Base-by-base conservation (phyloP, 2,329 filamentous ascomycete species). In the Ophiocordyceps robertsii region DNA sequence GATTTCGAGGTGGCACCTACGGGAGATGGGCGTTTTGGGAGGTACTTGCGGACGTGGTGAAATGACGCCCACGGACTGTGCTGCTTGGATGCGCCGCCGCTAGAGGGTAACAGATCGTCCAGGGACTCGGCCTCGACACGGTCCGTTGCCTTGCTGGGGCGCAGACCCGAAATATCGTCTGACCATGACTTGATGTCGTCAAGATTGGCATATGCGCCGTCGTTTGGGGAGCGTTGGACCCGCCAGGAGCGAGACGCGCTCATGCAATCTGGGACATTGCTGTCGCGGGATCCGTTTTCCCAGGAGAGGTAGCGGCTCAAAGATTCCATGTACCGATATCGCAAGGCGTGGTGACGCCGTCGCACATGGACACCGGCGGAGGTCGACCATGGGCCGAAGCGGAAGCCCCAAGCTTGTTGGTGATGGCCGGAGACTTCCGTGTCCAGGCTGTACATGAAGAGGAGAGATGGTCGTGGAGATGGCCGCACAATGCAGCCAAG, bases 311-410 rank as follows among this genome's bases (percentile, higher is more conserved):
- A 66, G 16, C 66, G 63, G 46, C 63, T 63, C 17, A 73, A 44
- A 3, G 63, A 56, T 42, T 73, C 66, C 44, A 62, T 55, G 49
- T 68, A 68, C 44, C 65, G 70, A 49, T 70, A 64, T 37, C 65
- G 68, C 11, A 66, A 33, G 4, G 53, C 46, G 42, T 65, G 63
- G 46, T 66, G 60, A 12, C 66, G 70, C 37, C 64, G 67, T 40
- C 65, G 65, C 29, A 65, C 46, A 41, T 73, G 66, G 37, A 59
- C 63, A 47, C 70, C 64, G 27, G 64, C 49, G 37, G 62, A 63
- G 29, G 60, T 63, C 8, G 65, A 61, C 66, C 70, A 74, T 16
- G 64, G 49, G 41, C 63, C 66, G 45, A 75, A 66, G 45, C 70
- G 68, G 46, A 75, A 72, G 31, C 52, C 53, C 31, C 75, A 68